These are phyloP conservation scores for Coemansia pectinata DNA, from an alignment of 192 early-diverging fungal genomes.

Conservation along the genomic window DNA sequence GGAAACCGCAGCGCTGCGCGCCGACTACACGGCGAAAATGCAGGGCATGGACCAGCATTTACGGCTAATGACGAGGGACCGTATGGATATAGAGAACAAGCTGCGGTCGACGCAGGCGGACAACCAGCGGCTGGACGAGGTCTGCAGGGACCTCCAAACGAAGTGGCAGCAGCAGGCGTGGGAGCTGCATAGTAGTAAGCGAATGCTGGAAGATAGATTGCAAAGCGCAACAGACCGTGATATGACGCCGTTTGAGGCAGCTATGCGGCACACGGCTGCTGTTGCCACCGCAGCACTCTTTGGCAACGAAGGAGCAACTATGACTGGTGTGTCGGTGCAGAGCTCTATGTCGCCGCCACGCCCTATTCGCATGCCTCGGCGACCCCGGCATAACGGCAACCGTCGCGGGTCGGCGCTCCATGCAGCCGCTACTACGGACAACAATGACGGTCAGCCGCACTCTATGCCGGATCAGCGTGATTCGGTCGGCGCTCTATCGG, in stretches of 20 bases:
- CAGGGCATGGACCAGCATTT: neutral
- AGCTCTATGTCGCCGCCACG: neutral
- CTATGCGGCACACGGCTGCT: neutral
- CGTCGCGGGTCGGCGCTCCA: neutral
- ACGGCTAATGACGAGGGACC: neutral
- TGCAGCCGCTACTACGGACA: neutral
- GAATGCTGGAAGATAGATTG: slow-evolving; percentile 3
- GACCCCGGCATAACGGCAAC: neutral
- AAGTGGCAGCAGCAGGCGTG: neutral
- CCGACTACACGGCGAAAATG: neutral
- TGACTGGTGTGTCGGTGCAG: neutral
- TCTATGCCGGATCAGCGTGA: slow-evolving; percentile 1
- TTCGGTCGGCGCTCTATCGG: neutral
- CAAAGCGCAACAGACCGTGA: neutral
- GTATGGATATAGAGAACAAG: neutral
- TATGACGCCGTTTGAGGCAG: neutral
- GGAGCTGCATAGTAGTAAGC: neutral
- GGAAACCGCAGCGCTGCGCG: neutral
- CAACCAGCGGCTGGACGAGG: slow-evolving; percentile 4
- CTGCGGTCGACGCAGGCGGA: neutral
- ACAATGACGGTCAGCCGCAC: neutral
- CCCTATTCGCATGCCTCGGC: neutral
- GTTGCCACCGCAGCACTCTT: neutral
- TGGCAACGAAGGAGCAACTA: neutral
- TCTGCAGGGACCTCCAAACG: neutral